A percentile compares a stretch with the other conserved stretches of the same genome.
Evolutionary conservation across 2,329 filamentous ascomycete species (phyloP).

Genomic region (Phyllachora maydis): DNA sequence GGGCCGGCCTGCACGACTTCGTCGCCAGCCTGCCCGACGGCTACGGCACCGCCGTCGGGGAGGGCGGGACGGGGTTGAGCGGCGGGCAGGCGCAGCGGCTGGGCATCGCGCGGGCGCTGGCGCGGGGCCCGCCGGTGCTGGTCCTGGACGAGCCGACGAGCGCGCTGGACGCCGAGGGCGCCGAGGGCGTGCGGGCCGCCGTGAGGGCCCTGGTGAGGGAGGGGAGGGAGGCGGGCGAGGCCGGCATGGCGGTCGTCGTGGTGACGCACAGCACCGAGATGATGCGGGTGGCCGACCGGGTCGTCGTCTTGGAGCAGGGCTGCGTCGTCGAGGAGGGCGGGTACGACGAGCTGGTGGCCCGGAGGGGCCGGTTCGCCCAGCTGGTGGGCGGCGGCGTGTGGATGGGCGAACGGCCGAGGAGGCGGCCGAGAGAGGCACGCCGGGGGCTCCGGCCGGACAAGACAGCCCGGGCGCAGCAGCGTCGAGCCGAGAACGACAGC

Average conservation of each 20-base stretch:
- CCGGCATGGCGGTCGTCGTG: slow-evolving; percentile 48
- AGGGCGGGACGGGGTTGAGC: slow-evolving; percentile 52
- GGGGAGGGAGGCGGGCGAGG: slow-evolving; percentile 6
- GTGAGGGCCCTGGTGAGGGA: slow-evolving; percentile 35
- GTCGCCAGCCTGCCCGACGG: slow-evolving; percentile 48
- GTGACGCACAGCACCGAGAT: slow-evolving; percentile 71
- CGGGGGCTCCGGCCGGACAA: too few relatives aligned
- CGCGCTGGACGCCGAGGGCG: slow-evolving; percentile 51
- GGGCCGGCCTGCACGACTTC: slow-evolving; percentile 56
- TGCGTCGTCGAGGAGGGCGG: slow-evolving; percentile 45
- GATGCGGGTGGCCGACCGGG: slow-evolving; percentile 60
- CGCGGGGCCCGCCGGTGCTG: slow-evolving; percentile 48
- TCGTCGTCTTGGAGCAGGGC: slow-evolving; percentile 52
- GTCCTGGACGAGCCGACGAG: slow-evolving; percentile 79
- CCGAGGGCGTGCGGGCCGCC: slow-evolving; percentile 40
- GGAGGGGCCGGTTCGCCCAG: slow-evolving; percentile 22
- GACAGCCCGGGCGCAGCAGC: too few relatives aligned
- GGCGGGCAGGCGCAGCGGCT: slow-evolving; percentile 72
- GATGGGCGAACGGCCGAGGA: too few relatives aligned
- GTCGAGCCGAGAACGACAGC: too few relatives aligned
- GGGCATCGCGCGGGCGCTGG: slow-evolving; percentile 60
- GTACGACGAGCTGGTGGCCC: slow-evolving; percentile 36
- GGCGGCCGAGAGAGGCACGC: too few relatives aligned
- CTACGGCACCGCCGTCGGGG: slow-evolving; percentile 56
- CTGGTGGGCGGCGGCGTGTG: slow-evolving; percentile 17